Percentiles rank a stretch among this genome's conserved stretches.
Conservation (phyloP, 2,329 filamentous ascomycete genomes). For the Sporothrix protearum region DNA sequence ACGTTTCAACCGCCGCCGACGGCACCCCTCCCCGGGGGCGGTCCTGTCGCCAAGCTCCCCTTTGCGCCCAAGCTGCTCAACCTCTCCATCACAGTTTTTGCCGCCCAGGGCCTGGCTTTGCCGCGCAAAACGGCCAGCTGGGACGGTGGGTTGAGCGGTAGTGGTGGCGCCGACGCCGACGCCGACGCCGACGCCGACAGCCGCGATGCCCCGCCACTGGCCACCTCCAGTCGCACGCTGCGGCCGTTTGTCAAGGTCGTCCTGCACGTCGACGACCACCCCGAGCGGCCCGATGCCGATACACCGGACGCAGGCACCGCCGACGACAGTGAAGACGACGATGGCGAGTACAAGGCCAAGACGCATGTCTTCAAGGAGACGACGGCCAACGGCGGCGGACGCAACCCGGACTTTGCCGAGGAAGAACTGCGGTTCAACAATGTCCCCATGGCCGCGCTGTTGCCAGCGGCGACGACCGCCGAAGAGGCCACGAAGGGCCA, state of each 20-base stretch:
- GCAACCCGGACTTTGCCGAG: slow-evolving; percentile 59
- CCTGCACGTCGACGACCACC: slow-evolving; percentile 67
- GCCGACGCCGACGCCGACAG: slow-evolving; percentile 11
- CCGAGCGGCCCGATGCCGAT: slow-evolving; percentile 7
- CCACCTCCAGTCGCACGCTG: slow-evolving; percentile 46
- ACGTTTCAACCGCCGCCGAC: slow-evolving; percentile 21
- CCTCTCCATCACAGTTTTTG: slow-evolving; percentile 69
- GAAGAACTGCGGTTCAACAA: slow-evolving; percentile 57
- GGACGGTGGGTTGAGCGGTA: not conserved
- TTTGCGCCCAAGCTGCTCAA: slow-evolving; percentile 59
- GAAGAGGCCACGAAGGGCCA: slow-evolving; percentile 43
- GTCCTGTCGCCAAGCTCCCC: slow-evolving; percentile 23
- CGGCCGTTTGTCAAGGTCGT: slow-evolving; percentile 80
- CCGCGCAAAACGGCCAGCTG: slow-evolving; percentile 38
- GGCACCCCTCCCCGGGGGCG: not conserved
- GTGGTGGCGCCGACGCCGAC: too few relatives aligned
- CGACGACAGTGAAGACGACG: slow-evolving; percentile 50
- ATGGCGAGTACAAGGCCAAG: slow-evolving; percentile 51
- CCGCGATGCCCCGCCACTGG: not conserved
- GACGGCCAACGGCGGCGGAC: slow-evolving; percentile 47
- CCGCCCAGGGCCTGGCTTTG: slow-evolving; percentile 71
- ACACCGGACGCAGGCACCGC: slow-evolving; percentile 17
- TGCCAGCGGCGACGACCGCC: slow-evolving; percentile 47
- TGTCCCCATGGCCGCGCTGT: slow-evolving; percentile 40
- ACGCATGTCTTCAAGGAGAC: slow-evolving; percentile 40